These are phyloP conservation scores for Climacium dendroides DNA, from an alignment of 225 moss, liverwort and hornwort species.

Conservation along the genomic window DNA sequence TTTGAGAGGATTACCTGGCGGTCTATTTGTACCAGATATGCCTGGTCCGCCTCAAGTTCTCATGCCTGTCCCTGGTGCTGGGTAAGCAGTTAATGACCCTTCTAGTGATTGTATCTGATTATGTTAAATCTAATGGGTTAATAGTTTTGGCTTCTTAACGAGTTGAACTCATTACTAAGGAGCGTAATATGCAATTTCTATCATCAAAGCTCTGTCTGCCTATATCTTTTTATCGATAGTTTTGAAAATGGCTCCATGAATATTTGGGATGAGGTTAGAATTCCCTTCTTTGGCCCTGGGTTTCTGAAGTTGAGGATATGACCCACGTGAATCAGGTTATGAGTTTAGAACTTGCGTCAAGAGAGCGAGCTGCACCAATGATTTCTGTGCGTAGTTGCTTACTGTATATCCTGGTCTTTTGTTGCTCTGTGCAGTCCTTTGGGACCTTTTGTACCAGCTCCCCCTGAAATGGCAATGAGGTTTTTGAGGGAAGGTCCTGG, in stretches of 20 bases:
- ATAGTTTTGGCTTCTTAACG: background rate
- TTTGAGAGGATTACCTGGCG: constrained; percentile 83
- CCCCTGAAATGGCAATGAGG: constrained; percentile 96
- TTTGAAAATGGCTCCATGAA: background rate
- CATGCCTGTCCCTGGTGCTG: constrained; percentile 99
- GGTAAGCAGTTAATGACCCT: constrained; percentile 36
- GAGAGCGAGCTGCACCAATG: background rate
- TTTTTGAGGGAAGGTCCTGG: constrained; percentile 94
- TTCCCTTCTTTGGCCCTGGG: background rate
- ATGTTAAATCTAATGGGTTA: background rate
- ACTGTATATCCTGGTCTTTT: background rate
- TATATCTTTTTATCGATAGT: background rate
- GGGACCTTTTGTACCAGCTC: constrained; percentile 98
- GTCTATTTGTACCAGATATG: constrained; percentile 78
- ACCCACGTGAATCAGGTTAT: background rate
- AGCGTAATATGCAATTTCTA: background rate
- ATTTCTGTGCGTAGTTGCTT: background rate
- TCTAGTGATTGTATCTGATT: background rate
- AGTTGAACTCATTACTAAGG: background rate
- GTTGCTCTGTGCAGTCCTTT: constrained; percentile 52
- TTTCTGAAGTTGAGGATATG: background rate
- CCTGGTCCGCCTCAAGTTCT: constrained; percentile 98
- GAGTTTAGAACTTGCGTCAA: background rate
- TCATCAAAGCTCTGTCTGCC: background rate
- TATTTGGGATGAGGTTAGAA: background rate